A percentile compares a stretch with the other conserved stretches of the same genome.
phyloP scores from a whole-genome alignment of 2,329 filamentous ascomycete species.

The Gremmenia infestans region DNA sequence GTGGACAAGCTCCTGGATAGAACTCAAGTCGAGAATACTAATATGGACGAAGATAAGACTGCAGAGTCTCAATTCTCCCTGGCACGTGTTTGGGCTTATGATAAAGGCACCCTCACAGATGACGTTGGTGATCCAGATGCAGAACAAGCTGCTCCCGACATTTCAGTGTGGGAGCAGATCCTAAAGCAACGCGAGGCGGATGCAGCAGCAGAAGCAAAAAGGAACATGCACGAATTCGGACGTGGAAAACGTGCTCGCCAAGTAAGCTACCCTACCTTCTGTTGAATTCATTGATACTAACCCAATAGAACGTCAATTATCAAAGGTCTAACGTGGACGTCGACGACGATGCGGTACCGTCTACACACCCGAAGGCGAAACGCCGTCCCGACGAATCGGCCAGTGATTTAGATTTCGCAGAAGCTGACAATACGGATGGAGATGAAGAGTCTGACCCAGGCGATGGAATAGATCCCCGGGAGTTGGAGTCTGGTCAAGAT shows the following conservation, averaged over 20 bases:
- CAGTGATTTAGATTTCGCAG: slow-evolving; percentile 15
- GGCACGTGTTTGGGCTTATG: slow-evolving; percentile 88
- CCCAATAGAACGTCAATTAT: slow-evolving; percentile 2
- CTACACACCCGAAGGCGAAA: not conserved
- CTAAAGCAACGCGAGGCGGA: slow-evolving; percentile 75
- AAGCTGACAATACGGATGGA: slow-evolving; percentile 6
- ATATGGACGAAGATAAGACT: slow-evolving; percentile 53
- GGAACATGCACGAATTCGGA: slow-evolving; percentile 70
- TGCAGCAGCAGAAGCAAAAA: slow-evolving; percentile 66
- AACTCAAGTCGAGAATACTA: slow-evolving; percentile 70
- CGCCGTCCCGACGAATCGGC: slow-evolving; percentile 2
- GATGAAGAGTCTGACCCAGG: slow-evolving; percentile 7
- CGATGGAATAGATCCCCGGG: slow-evolving; percentile 6
- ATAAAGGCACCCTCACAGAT: slow-evolving; percentile 62
- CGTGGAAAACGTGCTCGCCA: slow-evolving; percentile 63
- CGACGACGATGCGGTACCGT: slow-evolving; percentile 9
- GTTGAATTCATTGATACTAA: not conserved
- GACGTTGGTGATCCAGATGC: slow-evolving; percentile 49
- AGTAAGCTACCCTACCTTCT: slow-evolving; percentile 16
- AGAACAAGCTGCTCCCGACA: slow-evolving; percentile 52
- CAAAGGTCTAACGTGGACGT: slow-evolving; percentile 6
- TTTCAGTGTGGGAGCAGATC: slow-evolving; percentile 85
- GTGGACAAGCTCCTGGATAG: slow-evolving; percentile 92
- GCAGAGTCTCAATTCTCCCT: slow-evolving; percentile 82
- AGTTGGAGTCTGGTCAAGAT: slow-evolving; percentile 2